phyloP scores from a whole-genome alignment of 495 filamentous ascomycete species.

The Aspergillus sclerotiicarbonarius region DNA sequence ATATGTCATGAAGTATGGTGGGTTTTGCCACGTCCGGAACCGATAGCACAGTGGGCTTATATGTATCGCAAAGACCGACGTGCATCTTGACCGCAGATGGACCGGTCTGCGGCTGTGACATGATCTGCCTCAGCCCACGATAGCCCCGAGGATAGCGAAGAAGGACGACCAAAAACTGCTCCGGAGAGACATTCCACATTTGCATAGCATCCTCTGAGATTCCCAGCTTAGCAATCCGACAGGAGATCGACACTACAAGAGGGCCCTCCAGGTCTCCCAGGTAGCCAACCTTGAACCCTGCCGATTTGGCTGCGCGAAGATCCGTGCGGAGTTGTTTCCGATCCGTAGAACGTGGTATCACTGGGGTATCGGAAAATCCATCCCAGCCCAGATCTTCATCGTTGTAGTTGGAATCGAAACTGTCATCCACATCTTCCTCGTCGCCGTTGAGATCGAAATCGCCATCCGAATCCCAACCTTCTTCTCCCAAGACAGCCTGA shows the following conservation, averaged over 20 bases:
- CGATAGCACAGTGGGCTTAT: slow-evolving; percentile 44
- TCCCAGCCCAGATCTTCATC: slow-evolving; percentile 28
- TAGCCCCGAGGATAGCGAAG: slow-evolving; percentile 66
- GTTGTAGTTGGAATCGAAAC: slow-evolving; percentile 14
- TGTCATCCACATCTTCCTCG: neutral
- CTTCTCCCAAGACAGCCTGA: slow-evolving; percentile 21
- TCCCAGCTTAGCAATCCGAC: slow-evolving; percentile 63
- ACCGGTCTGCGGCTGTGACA: slow-evolving; percentile 14
- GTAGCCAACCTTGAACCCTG: slow-evolving; percentile 75
- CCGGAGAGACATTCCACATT: slow-evolving; percentile 68
- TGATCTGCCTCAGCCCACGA: slow-evolving; percentile 48
- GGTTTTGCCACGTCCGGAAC: slow-evolving; percentile 50
- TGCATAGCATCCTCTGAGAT: slow-evolving; percentile 74
- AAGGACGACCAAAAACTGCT: slow-evolving; percentile 75
- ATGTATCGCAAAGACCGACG: slow-evolving; percentile 46
- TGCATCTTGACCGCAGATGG: slow-evolving; percentile 32
- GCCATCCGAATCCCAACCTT: neutral
- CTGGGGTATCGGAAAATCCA: slow-evolving; percentile 35
- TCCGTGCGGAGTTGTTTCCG: slow-evolving; percentile 44
- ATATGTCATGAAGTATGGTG: neutral
- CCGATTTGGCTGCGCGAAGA: slow-evolving; percentile 55
- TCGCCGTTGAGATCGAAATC: neutral
- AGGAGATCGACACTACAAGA: slow-evolving; percentile 61
- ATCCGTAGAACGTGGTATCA: slow-evolving; percentile 15
- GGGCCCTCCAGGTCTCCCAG: slow-evolving; percentile 52